Evolutionary conservation across 2,329 filamentous ascomycete genomes (phyloP).

Genomic region (Biscogniauxia sp.): DNA sequence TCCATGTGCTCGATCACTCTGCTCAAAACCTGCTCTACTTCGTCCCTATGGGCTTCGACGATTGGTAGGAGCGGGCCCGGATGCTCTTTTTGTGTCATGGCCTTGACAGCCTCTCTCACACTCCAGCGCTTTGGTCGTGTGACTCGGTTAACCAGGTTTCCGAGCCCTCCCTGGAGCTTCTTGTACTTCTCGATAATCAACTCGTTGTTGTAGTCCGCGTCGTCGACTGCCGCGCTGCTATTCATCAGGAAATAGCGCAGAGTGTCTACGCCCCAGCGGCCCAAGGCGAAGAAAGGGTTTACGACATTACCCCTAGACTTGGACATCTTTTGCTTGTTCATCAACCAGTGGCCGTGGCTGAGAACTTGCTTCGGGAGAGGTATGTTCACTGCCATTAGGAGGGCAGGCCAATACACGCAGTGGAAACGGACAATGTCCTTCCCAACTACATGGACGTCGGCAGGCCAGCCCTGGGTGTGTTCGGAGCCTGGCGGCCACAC

Average conservation of each 20-base stretch:
- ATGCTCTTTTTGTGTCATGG: conserved; percentile 13
- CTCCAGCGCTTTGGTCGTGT: conserved; percentile 68
- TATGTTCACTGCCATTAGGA: conserved; percentile 83
- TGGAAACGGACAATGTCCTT: conserved; percentile 98
- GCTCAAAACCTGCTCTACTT: conserved; percentile 39
- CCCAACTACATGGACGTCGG: conserved; percentile 87
- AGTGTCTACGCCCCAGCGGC: conserved; percentile 82
- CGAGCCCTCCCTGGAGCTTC: conserved; percentile 75
- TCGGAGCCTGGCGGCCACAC: conserved; percentile 65
- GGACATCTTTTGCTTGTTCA: conserved; percentile 91
- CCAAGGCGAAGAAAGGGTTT: conserved; percentile 86
- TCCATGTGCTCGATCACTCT: conserved; percentile 58
- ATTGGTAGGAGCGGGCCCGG: conserved; percentile 22
- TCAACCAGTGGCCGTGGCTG: conserved; percentile 93
- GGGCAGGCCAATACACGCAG: conserved; percentile 96
- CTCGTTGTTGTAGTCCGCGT: conserved; percentile 82
- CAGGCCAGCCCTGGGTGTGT: conserved; percentile 73
- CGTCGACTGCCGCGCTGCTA: conserved; percentile 72
- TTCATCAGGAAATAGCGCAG: conserved; percentile 87
- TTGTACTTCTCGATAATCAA: conserved; percentile 74
- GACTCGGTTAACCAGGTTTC: conserved; percentile 75
- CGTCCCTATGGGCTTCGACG: conserved; percentile 36
- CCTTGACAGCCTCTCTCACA: conserved; percentile 56
- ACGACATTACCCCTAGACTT: conserved; percentile 95
- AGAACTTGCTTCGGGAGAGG: conserved; percentile 77